These are phyloP conservation scores for Ascochyta clinopodiicola DNA, from an alignment of 2,329 filamentous ascomycete genomes.

Conservation along the genomic window DNA sequence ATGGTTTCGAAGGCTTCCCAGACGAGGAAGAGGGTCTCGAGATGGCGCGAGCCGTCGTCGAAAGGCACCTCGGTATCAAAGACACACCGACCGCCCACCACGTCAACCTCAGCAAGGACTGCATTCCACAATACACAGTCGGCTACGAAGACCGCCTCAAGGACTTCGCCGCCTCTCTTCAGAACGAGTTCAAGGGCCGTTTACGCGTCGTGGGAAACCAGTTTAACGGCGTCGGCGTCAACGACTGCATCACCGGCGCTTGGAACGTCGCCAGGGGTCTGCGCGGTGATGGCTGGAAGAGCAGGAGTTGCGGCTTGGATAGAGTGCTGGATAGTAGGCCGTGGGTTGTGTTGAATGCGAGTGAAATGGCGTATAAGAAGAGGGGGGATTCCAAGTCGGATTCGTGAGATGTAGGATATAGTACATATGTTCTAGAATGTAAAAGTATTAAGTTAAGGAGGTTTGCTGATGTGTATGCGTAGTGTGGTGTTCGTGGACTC, in stretches of 20 bases:
- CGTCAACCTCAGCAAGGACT: constrained; percentile 69
- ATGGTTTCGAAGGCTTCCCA: constrained; percentile 68
- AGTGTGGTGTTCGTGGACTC: no score
- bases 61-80: constrained; percentile 76
- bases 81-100: constrained; percentile 66
- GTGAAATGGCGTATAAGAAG: background rate
- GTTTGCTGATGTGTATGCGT: no score
- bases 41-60: constrained; percentile 74
- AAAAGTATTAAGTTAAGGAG: background rate
- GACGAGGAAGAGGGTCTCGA: constrained; percentile 68
- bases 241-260: constrained; percentile 62
- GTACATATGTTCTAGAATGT: background rate
- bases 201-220: constrained; percentile 66
- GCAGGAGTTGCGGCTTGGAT: constrained; percentile 37
- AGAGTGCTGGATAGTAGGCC: constrained; percentile 21
- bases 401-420: background rate
- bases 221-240: constrained; percentile 57
- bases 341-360: constrained; percentile 14
- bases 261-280: constrained; percentile 58
- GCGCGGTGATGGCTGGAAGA: constrained; percentile 38
- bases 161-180: constrained; percentile 59
- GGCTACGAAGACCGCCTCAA: constrained; percentile 73
- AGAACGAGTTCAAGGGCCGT: constrained; percentile 65
- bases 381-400: background rate
- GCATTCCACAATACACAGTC: constrained; percentile 89